Conservation (phyloP, 495 filamentous ascomycete species). For the Penicillium silybi region DNA sequence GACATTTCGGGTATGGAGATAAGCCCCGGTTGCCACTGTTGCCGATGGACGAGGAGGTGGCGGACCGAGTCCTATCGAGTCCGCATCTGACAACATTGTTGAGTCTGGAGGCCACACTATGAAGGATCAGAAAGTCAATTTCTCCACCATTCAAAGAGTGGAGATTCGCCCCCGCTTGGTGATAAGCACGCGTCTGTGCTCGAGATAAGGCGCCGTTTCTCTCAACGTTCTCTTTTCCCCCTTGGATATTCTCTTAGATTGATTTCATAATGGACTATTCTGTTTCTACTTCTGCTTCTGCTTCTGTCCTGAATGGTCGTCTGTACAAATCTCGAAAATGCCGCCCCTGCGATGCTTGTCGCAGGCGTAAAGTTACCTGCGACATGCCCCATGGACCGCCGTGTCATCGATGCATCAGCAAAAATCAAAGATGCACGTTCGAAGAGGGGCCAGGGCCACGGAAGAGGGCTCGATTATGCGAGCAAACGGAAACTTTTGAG, state of each 20-base stretch:
- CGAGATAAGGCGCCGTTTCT: constrained; percentile 1
- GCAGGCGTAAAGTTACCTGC: constrained; percentile 2
- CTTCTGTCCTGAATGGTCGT: background rate
- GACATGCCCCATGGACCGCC: constrained; percentile 4
- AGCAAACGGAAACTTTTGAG: too few relatives aligned
- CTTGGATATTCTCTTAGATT: too few relatives aligned
- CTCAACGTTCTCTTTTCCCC: background rate
- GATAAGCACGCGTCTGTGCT: too few relatives aligned
- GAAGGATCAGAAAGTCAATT: background rate
- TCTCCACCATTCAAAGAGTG: too few relatives aligned
- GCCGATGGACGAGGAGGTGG: background rate
- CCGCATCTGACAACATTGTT: background rate
- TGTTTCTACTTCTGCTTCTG: too few relatives aligned
- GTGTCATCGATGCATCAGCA: background rate
- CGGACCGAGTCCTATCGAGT: background rate
- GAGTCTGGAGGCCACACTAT: background rate
- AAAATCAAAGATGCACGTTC: constrained; percentile 1
- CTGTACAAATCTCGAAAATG: constrained; percentile 5
- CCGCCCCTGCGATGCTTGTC: constrained; percentile 1
- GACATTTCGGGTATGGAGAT: constrained; percentile 1
- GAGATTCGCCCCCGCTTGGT: background rate
- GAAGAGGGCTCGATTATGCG: background rate
- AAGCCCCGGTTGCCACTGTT: constrained; percentile 3
- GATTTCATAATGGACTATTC: background rate
- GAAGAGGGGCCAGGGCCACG: constrained; percentile 1